A percentile compares a stretch with the other conserved stretches of the same genome.
phyloP scores from a whole-genome alignment of 1,139 yeast species.

The Spencermartinsiella ligniputridi region DNA sequence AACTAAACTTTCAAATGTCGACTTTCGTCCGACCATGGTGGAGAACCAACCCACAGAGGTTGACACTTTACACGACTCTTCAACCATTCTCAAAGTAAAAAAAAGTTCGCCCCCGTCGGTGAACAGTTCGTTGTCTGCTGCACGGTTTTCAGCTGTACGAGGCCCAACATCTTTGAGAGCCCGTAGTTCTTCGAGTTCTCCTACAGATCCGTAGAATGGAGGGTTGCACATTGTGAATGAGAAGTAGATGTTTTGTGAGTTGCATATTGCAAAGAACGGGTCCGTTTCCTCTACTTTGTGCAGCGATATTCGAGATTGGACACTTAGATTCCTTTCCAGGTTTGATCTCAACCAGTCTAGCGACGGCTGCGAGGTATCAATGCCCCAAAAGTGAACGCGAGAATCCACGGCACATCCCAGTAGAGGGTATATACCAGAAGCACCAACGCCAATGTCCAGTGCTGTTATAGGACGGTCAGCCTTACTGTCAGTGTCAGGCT shows the following conservation, averaged over 20 bases:
- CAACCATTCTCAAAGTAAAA: conserved; percentile 35
- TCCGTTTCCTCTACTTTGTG: conserved; percentile 1
- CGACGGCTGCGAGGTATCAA: conserved; percentile 37
- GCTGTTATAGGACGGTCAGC: conserved; percentile 6
- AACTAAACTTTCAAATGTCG: conserved; percentile 28
- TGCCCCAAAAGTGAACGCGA: conserved; percentile 32
- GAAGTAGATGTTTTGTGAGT: conserved; percentile 6
- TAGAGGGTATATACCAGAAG: conserved; percentile 40
- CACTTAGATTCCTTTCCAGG: conserved; percentile 5
- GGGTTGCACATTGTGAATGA: conserved; percentile 44
- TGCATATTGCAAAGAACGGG: conserved; percentile 11
- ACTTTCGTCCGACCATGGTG: conserved; percentile 37
- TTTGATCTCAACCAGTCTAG: conserved; percentile 24
- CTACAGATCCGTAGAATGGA: conserved; percentile 38
- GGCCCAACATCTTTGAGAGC: conserved; percentile 16
- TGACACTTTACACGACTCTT: conserved; percentile 26
- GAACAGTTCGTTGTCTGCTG: conserved; percentile 34
- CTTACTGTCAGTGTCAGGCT: not conserved
- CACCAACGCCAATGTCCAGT: conserved; percentile 39
- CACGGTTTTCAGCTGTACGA: conserved; percentile 23
- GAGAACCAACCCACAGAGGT: conserved; percentile 35
- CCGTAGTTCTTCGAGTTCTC: conserved; percentile 30
- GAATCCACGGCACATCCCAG: conserved; percentile 27
- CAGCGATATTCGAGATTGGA: conserved; percentile 5
- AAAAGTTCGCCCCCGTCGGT: conserved; percentile 41